A percentile compares a stretch with the other conserved stretches of the same genome.
These are phyloP conservation scores for Ulota crispa DNA, from an alignment of 225 moss, liverwort and hornwort species.

Conservation along the genomic window DNA sequence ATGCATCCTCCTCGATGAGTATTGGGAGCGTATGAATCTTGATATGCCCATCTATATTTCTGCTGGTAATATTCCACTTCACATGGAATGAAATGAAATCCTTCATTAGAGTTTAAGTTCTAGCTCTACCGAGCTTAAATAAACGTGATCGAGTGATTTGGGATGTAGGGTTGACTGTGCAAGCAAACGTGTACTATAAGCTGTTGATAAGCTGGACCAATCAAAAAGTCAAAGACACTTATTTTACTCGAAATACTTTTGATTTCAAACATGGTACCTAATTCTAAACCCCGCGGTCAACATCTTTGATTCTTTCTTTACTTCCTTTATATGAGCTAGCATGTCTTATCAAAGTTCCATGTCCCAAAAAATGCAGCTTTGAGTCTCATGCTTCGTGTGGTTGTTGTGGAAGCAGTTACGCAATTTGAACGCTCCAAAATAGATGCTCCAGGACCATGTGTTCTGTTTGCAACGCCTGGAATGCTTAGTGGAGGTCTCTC, in stretches of 20 bases:
- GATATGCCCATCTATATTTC: conserved; percentile 89
- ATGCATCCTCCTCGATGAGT: conserved; percentile 94
- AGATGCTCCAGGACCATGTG: conserved; percentile 97
- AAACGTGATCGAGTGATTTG: conserved; percentile 8
- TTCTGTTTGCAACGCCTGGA: conserved; percentile 95
- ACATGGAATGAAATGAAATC: conserved; percentile 6
- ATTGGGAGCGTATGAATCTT: conserved; percentile 96
- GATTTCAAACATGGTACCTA: conserved; percentile 93
- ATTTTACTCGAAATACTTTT: conserved; percentile 81
- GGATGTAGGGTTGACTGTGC: conserved; percentile 81
- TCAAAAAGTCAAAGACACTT: conserved; percentile 95
- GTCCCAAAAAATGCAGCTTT: background rate
- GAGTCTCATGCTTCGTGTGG: conserved; percentile 17
- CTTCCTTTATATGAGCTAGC: background rate
- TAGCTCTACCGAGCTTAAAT: background rate
- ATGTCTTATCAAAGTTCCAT: background rate
- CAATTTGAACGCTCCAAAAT: conserved; percentile 97
- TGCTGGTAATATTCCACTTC: conserved; percentile 57
- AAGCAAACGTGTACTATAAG: conserved; percentile 98
- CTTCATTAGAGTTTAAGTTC: conserved; percentile 5
- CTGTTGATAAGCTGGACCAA: conserved; percentile 97
- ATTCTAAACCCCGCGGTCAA: background rate
- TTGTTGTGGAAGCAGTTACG: conserved; percentile 57
- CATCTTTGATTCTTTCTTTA: background rate
- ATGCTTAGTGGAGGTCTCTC: conserved; percentile 98